These are phyloP conservation scores for Clitopilus hobsonii DNA, from an alignment of 768 basidiomycete genomes.

Conservation along the genomic window DNA sequence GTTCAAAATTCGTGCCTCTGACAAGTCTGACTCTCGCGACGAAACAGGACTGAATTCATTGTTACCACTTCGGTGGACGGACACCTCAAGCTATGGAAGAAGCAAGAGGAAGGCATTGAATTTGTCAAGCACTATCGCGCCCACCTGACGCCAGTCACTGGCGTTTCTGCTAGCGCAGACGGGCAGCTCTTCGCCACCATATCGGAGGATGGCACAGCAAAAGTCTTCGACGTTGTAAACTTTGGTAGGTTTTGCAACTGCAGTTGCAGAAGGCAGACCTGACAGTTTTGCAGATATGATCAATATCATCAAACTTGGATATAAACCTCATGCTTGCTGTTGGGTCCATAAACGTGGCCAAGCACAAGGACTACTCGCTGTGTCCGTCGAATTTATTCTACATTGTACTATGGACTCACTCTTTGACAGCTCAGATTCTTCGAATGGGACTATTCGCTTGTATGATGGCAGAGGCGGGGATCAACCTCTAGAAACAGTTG, in stretches of 20 bases:
- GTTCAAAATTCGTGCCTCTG: too few species aligned
- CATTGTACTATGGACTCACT: slow-evolving; percentile 11
- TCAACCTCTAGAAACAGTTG: slow-evolving; percentile 69
- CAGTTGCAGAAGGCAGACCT: not conserved
- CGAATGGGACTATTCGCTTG: slow-evolving; percentile 70
- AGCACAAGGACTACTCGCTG: slow-evolving; percentile 81
- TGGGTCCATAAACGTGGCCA: slow-evolving; percentile 93
- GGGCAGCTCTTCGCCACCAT: slow-evolving; percentile 90
- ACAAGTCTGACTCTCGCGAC: too few species aligned
- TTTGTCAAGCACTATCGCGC: slow-evolving; percentile 98
- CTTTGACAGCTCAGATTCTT: slow-evolving; percentile 67
- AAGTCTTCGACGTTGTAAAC: slow-evolving; percentile 97
- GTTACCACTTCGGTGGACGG: slow-evolving; percentile 95
- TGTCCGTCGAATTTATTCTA: slow-evolving; percentile 45
- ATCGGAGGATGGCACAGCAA: slow-evolving; percentile 86
- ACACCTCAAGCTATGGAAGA: slow-evolving; percentile 98
- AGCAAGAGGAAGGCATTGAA: slow-evolving; percentile 92
- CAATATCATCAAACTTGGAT: slow-evolving; percentile 91
- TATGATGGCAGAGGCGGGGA: slow-evolving; percentile 92
- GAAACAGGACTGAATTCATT: slow-evolving; percentile 87
- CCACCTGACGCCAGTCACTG: slow-evolving; percentile 73
- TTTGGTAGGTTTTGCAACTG: slow-evolving; percentile 62
- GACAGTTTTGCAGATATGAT: slow-evolving; percentile 78
- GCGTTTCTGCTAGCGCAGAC: slow-evolving; percentile 84
- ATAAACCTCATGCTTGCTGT: slow-evolving; percentile 81